A percentile compares a stretch with the other conserved stretches of the same genome.
These are phyloP conservation scores for Aspergillus sp. DNA, from an alignment of 2,329 filamentous ascomycete genomes.

Conservation along the genomic window DNA sequence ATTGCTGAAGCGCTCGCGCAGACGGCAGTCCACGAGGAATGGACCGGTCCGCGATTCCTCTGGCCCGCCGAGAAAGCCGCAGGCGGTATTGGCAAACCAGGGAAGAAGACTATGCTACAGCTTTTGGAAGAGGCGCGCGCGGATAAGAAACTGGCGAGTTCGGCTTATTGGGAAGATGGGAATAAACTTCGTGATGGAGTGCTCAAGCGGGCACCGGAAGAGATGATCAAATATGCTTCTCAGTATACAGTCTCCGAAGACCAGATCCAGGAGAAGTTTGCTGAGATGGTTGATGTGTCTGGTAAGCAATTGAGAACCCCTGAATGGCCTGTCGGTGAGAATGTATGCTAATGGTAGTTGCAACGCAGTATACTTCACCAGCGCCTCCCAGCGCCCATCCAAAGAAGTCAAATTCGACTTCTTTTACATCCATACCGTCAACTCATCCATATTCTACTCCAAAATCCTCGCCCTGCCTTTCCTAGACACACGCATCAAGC, in stretches of 20 bases:
- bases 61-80: slow-evolving; percentile 29
- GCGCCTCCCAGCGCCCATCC: slow-evolving; percentile 55
- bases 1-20: slow-evolving; percentile 75
- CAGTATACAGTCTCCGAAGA: slow-evolving; percentile 52
- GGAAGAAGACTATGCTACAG: slow-evolving; percentile 44
- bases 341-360: background rate
- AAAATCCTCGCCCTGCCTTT: slow-evolving; percentile 53
- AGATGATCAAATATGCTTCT: slow-evolving; percentile 56
- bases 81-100: slow-evolving; percentile 21
- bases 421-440: slow-evolving; percentile 73
- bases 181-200: slow-evolving; percentile 67
- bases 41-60: slow-evolving; percentile 49
- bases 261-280: slow-evolving; percentile 51
- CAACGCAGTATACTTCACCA: slow-evolving; percentile 47
- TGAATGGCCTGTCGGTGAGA: background rate
- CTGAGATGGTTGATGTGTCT: slow-evolving; percentile 64
- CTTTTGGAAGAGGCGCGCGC: slow-evolving; percentile 56
- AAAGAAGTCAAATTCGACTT: slow-evolving; percentile 75
- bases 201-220: slow-evolving; percentile 54
- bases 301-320: slow-evolving; percentile 28
- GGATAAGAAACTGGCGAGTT: slow-evolving; percentile 51
- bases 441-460: slow-evolving; percentile 65
- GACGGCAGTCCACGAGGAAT: slow-evolving; percentile 59
- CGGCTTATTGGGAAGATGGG: slow-evolving; percentile 47
- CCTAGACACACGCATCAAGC: slow-evolving; percentile 59